Evolutionary conservation across 768 basidiomycete genomes (phyloP).

Genomic region (Pholiota molesta): DNA sequence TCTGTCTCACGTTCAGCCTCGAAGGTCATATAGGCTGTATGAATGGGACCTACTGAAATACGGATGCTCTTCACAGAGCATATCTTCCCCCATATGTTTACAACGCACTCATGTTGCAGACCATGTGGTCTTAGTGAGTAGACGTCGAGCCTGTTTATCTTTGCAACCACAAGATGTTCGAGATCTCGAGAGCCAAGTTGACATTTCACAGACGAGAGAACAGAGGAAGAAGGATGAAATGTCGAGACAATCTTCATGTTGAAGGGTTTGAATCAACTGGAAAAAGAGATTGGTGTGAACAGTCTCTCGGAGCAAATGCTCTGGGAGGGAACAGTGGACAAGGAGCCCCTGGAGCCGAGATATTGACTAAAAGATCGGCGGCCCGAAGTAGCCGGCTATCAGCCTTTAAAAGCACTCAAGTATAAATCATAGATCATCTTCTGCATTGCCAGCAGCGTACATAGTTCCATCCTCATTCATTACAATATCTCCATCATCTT

Average conservation of each 20-base stretch:
- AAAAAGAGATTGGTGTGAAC: background rate
- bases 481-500: constrained; percentile 38
- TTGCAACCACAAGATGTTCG: constrained; percentile 72
- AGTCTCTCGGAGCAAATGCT: too few species aligned
- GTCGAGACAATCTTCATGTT: constrained; percentile 68
- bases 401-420: too few species aligned
- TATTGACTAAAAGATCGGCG: background rate
- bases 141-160: constrained; percentile 66
- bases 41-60: constrained; percentile 44
- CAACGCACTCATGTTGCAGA: constrained; percentile 56
- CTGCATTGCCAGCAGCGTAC: constrained; percentile 38
- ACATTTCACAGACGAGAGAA: constrained; percentile 71
- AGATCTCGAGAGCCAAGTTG: constrained; percentile 52
- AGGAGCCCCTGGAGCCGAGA: constrained; percentile 1
- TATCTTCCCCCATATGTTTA: constrained; percentile 74
- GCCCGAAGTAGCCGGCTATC: background rate
- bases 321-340: constrained; percentile 5
- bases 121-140: constrained; percentile 67
- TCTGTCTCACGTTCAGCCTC: constrained; percentile 16
- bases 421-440: constrained; percentile 23
- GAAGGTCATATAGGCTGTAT: constrained; percentile 5
- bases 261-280: constrained; percentile 2
- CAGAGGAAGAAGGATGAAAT: constrained; percentile 77
- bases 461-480: constrained; percentile 68
- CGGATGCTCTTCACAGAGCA: constrained; percentile 58